Conservation (phyloP, 2,329 filamentous ascomycete genomes). For the Microascus cirrosus region DNA sequence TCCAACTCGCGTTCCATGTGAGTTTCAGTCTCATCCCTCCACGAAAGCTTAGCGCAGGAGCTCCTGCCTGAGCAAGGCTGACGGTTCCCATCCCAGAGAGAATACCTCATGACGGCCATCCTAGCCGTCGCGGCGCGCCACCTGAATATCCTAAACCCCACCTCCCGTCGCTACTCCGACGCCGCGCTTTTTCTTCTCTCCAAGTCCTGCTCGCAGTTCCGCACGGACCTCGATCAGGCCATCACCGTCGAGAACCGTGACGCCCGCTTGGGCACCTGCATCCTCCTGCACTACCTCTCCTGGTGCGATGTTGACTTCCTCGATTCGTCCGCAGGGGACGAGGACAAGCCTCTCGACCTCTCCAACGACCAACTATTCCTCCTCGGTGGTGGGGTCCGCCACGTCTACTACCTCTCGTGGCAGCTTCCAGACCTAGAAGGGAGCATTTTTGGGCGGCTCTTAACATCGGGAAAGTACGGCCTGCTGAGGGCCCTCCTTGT, state of each 20-base stretch:
- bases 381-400: conserved; percentile 15
- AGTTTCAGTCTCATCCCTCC: not conserved
- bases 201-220: conserved; percentile 13
- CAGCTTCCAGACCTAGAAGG: conserved; percentile 9
- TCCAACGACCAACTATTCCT: conserved; percentile 15
- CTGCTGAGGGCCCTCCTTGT: conserved; percentile 8
- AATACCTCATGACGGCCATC: conserved; percentile 16
- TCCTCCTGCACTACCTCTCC: conserved; percentile 17
- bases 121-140: conserved; percentile 12
- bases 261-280: conserved; percentile 12
- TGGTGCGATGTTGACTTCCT: conserved; percentile 17
- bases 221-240: conserved; percentile 10
- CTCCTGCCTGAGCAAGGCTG: not conserved
- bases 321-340: conserved; percentile 5
- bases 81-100: conserved; percentile 9
- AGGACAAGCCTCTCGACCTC: conserved; percentile 11
- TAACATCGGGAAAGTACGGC: not conserved
- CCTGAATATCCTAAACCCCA: conserved; percentile 9
- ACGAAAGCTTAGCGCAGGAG: not conserved
- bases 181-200: conserved; percentile 12
- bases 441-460: conserved; percentile 10
- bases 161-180: conserved; percentile 9
- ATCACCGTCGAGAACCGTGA: conserved; percentile 13
- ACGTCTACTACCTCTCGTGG: conserved; percentile 14
- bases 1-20: conserved; percentile 16